A percentile compares a stretch with the other conserved stretches of the same genome.
Conservation (phyloP, 2,329 filamentous ascomycete genomes). For the Fusarium sarcochroum region DNA sequence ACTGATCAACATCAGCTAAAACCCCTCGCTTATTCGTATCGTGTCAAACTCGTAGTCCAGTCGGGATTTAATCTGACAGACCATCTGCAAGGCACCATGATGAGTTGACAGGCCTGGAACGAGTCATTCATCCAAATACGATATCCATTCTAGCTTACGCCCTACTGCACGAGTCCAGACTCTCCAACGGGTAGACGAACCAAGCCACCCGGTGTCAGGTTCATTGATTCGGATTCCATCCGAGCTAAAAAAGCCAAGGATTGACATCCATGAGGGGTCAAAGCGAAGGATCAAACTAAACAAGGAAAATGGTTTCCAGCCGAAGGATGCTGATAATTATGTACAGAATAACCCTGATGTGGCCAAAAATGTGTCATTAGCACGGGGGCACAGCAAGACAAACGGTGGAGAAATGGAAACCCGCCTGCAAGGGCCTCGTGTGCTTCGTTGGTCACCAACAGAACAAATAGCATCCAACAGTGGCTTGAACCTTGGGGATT, state of each 20-base stretch:
- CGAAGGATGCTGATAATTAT: constrained; percentile 7
- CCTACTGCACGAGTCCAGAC: constrained; percentile 8
- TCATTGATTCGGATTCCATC: background rate
- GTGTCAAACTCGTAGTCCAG: background rate
- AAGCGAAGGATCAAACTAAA: constrained; percentile 1
- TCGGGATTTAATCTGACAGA: background rate
- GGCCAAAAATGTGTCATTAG: background rate
- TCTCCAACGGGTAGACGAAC: constrained; percentile 8
- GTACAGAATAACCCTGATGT: background rate
- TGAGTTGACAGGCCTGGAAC: background rate
- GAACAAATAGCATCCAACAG: background rate
- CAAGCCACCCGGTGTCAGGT: constrained; percentile 18
- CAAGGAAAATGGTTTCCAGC: constrained; percentile 3
- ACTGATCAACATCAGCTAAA: background rate
- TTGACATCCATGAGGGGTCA: background rate
- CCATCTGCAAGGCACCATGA: background rate
- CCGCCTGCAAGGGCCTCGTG: background rate
- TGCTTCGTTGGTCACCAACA: background rate
- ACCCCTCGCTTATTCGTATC: background rate
- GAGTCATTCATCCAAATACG: background rate
- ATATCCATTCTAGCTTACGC: background rate
- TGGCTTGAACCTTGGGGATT: background rate
- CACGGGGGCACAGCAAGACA: constrained; percentile 1
- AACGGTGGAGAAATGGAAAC: constrained; percentile 17
- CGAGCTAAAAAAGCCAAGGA: background rate